Evolutionary conservation across 768 basidiomycete species (phyloP), one percentile per base, ranked within the genome.

Genomic region (Kwoniella dendrophila): DNA sequence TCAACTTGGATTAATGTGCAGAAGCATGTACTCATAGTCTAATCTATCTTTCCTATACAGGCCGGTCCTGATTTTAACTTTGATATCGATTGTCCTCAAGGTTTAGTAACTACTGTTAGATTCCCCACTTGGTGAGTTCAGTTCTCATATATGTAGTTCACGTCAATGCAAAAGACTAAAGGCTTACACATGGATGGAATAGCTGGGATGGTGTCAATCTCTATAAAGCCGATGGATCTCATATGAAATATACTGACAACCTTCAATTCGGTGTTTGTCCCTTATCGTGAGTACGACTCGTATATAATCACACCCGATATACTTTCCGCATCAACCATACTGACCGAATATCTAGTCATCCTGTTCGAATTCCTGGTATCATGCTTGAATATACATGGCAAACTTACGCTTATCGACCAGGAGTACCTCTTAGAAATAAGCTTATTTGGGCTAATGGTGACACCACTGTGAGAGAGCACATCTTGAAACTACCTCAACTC

Each of bases 361-460:
- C 71, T 4, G 56, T 68, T 22, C 66, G 68, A 41, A 24, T 73
- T 3, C 71, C 71, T 5, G 58, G 60, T 38, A 67, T 73, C 63
- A 58, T 67, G 59, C 59, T 73, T 52, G 71, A 73, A 40, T 66
- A 63, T 58, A 57, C 55, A n/a, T 67, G 66, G 60, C 57, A 64
- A 34, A 63, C 63, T 10, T 49, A 61, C 40, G 30, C 55, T 1
- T 52, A 36, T 18, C 36, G 81, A 85, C 43, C 80, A 85, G 4
- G 55, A 63, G 62, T 48, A 16, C 30, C 59, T 14, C 45, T 72
- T 44, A 61, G 51, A 22, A 65, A 57, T 24, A 43, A 67, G n/a
- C 57, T 72, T 12, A 68, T 64, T 14, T 72, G 71, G 71, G 81
- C 86, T 18, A 76, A 83, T 59, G 86, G 86, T 27, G 86, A 88